phyloP scores from a whole-genome alignment of 495 filamentous ascomycete genomes.

The Usnea hakonensis region DNA sequence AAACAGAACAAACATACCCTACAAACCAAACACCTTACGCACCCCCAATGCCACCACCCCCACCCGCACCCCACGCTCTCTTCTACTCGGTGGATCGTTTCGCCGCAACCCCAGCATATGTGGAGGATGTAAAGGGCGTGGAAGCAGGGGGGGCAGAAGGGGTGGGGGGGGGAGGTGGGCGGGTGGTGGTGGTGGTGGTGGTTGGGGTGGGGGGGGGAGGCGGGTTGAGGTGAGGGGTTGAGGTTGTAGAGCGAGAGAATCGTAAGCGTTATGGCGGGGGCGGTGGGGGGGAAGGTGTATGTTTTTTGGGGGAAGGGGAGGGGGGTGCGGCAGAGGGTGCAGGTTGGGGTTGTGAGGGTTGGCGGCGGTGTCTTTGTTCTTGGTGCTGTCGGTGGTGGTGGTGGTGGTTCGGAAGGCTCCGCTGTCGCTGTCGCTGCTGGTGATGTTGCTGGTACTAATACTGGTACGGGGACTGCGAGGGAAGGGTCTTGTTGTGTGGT shows the following conservation, averaged over 20 bases:
- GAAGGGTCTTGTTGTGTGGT: no score
- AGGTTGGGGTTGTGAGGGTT: constrained; percentile 1
- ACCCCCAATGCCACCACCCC: constrained; percentile 25
- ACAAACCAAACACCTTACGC: constrained; percentile 16
- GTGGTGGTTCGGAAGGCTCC: not conserved
- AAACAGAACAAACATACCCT: constrained; percentile 3
- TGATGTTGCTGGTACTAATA: no score
- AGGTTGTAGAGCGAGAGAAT: not conserved
- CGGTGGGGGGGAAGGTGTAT: not conserved
- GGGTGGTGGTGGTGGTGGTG: not conserved
- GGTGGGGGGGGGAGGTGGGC: not conserved
- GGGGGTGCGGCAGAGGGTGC: not conserved
- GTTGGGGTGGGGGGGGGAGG: constrained; percentile 10
- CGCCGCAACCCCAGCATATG: constrained; percentile 25
- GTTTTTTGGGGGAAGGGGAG: not conserved
- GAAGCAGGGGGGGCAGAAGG: constrained; percentile 21
- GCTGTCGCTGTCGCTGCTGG: no score
- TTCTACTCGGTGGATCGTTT: constrained; percentile 7
- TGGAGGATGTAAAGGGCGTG: constrained; percentile 9
- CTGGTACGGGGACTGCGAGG: no score
- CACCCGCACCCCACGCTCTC: constrained; percentile 24
- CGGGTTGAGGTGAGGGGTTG: not conserved
- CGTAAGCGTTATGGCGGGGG: not conserved
- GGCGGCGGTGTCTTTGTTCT: not conserved
- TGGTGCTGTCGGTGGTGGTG: not conserved